Evolutionary conservation across 768 basidiomycete genomes (phyloP).

Genomic region (Daedaleopsis sinensis): DNA sequence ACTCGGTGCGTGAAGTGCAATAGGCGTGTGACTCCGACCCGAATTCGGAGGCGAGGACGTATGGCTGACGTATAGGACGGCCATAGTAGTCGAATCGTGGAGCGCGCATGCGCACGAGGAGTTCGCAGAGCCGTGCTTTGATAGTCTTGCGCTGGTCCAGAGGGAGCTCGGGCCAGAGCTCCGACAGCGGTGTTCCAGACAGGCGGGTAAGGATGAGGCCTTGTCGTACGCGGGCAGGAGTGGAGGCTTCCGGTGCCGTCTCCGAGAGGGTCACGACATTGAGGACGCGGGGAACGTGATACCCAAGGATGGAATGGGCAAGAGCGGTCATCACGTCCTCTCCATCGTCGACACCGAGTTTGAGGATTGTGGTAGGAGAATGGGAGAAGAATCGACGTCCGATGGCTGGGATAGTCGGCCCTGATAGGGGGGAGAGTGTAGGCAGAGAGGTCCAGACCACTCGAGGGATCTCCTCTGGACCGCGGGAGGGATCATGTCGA

Average conservation of each 20-base stretch:
- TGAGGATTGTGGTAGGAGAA: not conserved
- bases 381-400: not conserved
- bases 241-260: not conserved
- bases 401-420: not conserved
- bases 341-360: not conserved
- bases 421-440: not conserved
- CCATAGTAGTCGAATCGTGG: not conserved
- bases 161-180: not conserved
- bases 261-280: not conserved
- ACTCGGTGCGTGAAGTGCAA: not conserved
- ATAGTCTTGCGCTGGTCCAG: not conserved
- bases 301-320: not conserved
- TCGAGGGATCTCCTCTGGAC: not conserved
- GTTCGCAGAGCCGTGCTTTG: not conserved
- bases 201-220: not conserved
- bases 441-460: not conserved
- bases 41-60: not conserved
- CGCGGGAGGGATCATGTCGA: too few relatives aligned
- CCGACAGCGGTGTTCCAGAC: not conserved
- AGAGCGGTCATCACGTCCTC: slow-evolving; percentile 3
- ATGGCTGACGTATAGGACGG: not conserved
- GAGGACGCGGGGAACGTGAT: not conserved
- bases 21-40: not conserved
- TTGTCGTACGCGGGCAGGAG: not conserved
- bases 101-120: slow-evolving; percentile 2